Base-by-base conservation (phyloP, 495 filamentous ascomycete species). In the Cetradonia linearis region DNA sequence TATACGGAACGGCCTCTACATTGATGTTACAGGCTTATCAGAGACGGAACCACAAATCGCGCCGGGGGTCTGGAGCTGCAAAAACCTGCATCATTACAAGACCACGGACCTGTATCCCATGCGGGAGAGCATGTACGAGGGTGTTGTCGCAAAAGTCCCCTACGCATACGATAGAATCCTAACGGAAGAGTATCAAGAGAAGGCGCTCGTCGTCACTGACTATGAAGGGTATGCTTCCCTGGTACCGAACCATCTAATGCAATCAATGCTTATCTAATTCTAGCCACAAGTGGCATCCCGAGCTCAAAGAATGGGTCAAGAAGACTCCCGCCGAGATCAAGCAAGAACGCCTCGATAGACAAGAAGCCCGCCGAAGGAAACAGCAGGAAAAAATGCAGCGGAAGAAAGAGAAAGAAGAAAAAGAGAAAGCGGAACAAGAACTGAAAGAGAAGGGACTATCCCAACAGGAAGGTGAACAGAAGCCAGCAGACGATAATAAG, bases 1-100 rank as follows among this genome's bases (percentile, higher is more conserved):
- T 70, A 75, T 79, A 25, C 70, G 72, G 53, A 93, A 83, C 62
- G 89, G 89, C 9, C 74, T 92, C 58, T 95, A 86, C 75, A 85
- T 95, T 68, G 89, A 95, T 67, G 89, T 95, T 68, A 95, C 89
- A n/a, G 89, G 82, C 28, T 70, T 93, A 30, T 80, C 80, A 46
- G 83, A 87, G 68, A 79, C 84, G n/a, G 74, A 89, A 31, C 77
- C 82, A 10, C 71, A 76, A 14, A 67, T 67, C 4, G 36, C 63
- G 30, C 86, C 86, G 2, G 83, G 84, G 3, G 71, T 86, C n/a
- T 87, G 84, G 84, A 82, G 80, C 65, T 92, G 88, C 70, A 93
- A 93, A 77, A 91, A 93, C 64, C 79, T 78, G 66, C 89, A 95
- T 69, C 73, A 75, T 13, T 95, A 93, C 56, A 68, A 67, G n/a